Conservation (phyloP, 2,329 filamentous ascomycete genomes). For the Sarocladium brachiariae region DNA sequence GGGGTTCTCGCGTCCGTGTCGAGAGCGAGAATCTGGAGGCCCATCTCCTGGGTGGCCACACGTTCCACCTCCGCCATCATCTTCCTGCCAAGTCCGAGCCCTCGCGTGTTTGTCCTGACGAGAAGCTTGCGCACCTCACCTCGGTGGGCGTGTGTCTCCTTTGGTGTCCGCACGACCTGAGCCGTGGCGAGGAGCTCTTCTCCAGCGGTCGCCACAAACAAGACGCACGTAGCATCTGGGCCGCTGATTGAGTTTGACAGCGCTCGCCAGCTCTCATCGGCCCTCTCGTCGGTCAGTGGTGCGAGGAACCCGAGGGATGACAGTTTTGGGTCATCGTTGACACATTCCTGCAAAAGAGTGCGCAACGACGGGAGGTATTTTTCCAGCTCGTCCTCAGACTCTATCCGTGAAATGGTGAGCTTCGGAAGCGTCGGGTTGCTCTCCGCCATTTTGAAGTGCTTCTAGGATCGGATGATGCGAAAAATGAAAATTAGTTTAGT, state of each 20-base stretch:
- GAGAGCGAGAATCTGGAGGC: slow-evolving; percentile 18
- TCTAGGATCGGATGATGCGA: too few relatives aligned
- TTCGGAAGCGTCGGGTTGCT: background rate
- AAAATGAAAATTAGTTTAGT: too few relatives aligned
- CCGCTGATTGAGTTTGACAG: background rate
- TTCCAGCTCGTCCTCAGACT: background rate
- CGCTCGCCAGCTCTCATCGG: slow-evolving; percentile 17
- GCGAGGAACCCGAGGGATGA: slow-evolving; percentile 24
- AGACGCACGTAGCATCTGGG: slow-evolving; percentile 7
- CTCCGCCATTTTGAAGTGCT: background rate
- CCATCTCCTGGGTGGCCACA: slow-evolving; percentile 14
- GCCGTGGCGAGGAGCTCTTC: slow-evolving; percentile 16
- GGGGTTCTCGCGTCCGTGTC: slow-evolving; percentile 20
- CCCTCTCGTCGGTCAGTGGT: slow-evolving; percentile 18
- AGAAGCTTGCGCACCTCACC: slow-evolving; percentile 23
- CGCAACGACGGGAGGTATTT: background rate
- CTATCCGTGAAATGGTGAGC: background rate
- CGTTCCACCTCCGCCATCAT: slow-evolving; percentile 20
- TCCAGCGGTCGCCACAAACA: slow-evolving; percentile 7
- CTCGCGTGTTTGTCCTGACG: slow-evolving; percentile 17
- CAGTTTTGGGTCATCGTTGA: slow-evolving; percentile 19
- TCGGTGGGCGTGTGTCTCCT: slow-evolving; percentile 20
- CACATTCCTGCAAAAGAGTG: slow-evolving; percentile 18
- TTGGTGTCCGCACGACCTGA: slow-evolving; percentile 16
- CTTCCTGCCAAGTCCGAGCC: slow-evolving; percentile 15